Evolutionary conservation across 192 early-diverging fungal genomes (phyloP).

Genomic region (Coemansia umbellata): DNA sequence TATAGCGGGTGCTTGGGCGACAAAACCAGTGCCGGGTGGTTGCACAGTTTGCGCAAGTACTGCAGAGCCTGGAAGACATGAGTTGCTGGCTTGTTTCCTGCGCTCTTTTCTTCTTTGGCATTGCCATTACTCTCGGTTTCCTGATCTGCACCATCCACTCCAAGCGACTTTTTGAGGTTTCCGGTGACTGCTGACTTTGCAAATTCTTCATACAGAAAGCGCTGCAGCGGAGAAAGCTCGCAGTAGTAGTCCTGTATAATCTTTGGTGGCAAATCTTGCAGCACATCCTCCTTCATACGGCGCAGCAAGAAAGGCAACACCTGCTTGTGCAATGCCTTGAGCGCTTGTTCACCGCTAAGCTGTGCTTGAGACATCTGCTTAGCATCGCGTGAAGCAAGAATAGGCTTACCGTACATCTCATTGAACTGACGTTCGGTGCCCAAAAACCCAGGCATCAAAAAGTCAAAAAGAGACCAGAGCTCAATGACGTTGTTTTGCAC

Average conservation of each 20-base stretch:
- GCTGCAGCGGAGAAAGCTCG: slow-evolving; percentile 87
- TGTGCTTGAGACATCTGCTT: slow-evolving; percentile 55
- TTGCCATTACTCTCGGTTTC: neutral
- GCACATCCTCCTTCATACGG: slow-evolving; percentile 96
- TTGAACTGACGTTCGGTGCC: slow-evolving; percentile 94
- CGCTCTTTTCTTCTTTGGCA: neutral
- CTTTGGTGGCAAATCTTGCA: slow-evolving; percentile 95
- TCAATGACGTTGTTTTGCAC: slow-evolving; percentile 98
- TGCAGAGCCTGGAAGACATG: slow-evolving; percentile 99
- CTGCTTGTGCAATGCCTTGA: slow-evolving; percentile 94
- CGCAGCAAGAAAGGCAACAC: slow-evolving; percentile 94
- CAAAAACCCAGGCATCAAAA: slow-evolving; percentile 97
- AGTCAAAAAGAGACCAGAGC: slow-evolving; percentile 97
- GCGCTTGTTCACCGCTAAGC: slow-evolving; percentile 52
- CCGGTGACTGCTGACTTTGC: slow-evolving; percentile 55
- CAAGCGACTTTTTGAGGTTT: slow-evolving; percentile 26
- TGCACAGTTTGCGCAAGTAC: slow-evolving; percentile 91
- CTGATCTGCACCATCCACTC: slow-evolving; percentile 4
- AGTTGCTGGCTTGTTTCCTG: slow-evolving; percentile 42
- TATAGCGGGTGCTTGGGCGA: slow-evolving; percentile 87
- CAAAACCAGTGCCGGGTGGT: slow-evolving; percentile 91
- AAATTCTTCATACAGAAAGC: slow-evolving; percentile 92
- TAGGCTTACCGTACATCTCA: slow-evolving; percentile 90
- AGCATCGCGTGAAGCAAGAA: slow-evolving; percentile 83
- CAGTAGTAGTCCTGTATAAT: slow-evolving; percentile 99